Base-by-base conservation (phyloP, 306 rosid species). In the Vigna mungo region DNA sequence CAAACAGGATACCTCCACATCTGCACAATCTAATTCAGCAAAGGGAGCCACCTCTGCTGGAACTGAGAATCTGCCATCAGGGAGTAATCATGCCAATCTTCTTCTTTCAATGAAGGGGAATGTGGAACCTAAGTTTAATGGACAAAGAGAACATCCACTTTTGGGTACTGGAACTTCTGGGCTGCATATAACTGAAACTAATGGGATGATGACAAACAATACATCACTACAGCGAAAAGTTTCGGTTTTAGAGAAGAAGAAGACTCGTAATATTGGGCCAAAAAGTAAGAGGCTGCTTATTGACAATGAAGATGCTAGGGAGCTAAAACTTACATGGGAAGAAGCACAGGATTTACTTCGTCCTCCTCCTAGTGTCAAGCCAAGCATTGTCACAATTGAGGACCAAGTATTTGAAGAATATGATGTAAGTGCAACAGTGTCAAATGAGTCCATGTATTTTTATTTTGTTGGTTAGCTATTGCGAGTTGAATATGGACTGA, bases 341-440 rank as follows among this genome's bases (percentile, higher is more conserved):
- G 99, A 95, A 87, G 97, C 97, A 58, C 99, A 92, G 74, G 97
- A 95, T 81, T 93, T 95, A 81, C 97, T 95, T 76, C 97, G 99
- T 68, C 99, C 99, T 1, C 96, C 99, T 0, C 92, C 96, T 9
- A 80, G 85, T 82, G 96, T 84, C 82, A 80, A 81, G 53, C 99
- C 97, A 37, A 95, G 89, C 88, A 84, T 92, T 69, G 92, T 95
- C 51, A 86, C 89, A 30, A 86, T 95, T 47, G 99, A 92, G 77
- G 97, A 92, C 83, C 96, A 92, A 78, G 88, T 87, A 76, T 88
- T 95, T 44, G 99, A 95, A 84, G 99, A 95, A 82, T 95, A 92
- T n/a, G 93, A 95, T 82, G 99, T 95, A 87, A 67, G 97, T 81
- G 72, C 44, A 75, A 77, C 56, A 39, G 43, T 49, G 63, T 76